phyloP scores from a whole-genome alignment of 2,329 filamentous ascomycete genomes.

The Penicillium sclerotiorum region DNA sequence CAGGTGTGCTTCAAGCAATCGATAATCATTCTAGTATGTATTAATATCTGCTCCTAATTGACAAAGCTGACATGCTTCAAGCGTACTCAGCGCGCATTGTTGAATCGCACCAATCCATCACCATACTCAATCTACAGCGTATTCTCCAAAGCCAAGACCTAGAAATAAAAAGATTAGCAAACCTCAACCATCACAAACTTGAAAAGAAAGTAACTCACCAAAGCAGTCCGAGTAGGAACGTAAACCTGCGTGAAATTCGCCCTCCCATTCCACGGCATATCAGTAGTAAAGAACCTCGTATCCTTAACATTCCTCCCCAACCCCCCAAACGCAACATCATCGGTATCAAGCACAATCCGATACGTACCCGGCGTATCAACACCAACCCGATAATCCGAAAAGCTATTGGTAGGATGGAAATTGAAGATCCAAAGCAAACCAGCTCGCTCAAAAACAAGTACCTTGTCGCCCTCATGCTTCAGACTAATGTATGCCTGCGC shows the following conservation, averaged over 20 bases:
- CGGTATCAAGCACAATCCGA: constrained; percentile 79
- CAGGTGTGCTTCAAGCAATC: not conserved
- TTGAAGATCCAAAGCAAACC: constrained; percentile 95
- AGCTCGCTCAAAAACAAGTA: constrained; percentile 91
- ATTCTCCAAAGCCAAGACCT: constrained; percentile 60
- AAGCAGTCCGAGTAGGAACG: constrained; percentile 77
- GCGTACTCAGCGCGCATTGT: too few relatives aligned
- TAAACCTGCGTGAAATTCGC: constrained; percentile 94
- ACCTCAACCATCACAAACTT: not conserved
- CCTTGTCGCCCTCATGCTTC: constrained; percentile 92
- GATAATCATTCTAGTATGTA: constrained; percentile 1
- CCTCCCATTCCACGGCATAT: constrained; percentile 85
- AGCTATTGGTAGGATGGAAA: constrained; percentile 84
- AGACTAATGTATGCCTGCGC: constrained; percentile 88
- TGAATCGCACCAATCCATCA: constrained; percentile 8
- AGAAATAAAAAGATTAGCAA: not conserved
- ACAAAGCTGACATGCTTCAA: not conserved
- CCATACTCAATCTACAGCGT: constrained; percentile 31
- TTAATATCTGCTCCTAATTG: not conserved
- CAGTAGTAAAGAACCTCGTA: constrained; percentile 91
- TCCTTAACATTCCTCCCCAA: constrained; percentile 73
- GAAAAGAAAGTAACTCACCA: constrained; percentile 59
- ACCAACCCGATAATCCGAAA: constrained; percentile 88
- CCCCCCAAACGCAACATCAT: constrained; percentile 76
- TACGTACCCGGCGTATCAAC: constrained; percentile 85